These are phyloP conservation scores for Corynascus novoguineensis DNA, from an alignment of 495 filamentous ascomycete genomes.

Conservation along the genomic window DNA sequence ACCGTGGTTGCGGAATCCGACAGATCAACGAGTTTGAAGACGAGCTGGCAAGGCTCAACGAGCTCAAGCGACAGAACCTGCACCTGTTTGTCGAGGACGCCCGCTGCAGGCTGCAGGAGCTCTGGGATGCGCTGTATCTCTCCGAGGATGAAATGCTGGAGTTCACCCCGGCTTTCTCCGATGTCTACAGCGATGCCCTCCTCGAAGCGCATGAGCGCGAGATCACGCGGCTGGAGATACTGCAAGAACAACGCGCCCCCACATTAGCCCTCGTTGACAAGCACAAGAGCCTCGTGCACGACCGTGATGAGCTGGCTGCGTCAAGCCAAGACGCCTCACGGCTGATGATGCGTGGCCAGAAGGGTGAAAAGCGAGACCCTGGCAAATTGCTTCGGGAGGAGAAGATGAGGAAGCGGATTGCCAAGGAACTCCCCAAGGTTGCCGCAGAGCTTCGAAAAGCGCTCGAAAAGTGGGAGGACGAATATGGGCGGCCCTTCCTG, in stretches of 20 bases:
- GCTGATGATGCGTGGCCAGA: conserved; percentile 79
- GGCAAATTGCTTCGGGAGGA: conserved; percentile 93
- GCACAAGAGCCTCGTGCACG: conserved; percentile 76
- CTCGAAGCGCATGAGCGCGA: conserved; percentile 85
- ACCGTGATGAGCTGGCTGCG: conserved; percentile 78
- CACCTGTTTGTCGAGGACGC: conserved; percentile 95
- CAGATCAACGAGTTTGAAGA: conserved; percentile 93
- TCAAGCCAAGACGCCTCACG: conserved; percentile 93
- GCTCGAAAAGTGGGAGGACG: conserved; percentile 87
- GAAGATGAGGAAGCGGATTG: conserved; percentile 94
- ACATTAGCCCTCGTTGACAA: conserved; percentile 75
- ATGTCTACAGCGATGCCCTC: conserved; percentile 83
- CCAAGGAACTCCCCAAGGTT: conserved; percentile 91
- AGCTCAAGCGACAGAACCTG: conserved; percentile 89
- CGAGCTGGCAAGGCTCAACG: conserved; percentile 76
- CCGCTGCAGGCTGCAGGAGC: conserved; percentile 77
- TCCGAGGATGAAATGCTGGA: conserved; percentile 98
- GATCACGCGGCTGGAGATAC: conserved; percentile 69
- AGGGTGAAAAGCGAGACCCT: conserved; percentile 87
- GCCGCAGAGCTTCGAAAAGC: conserved; percentile 72
- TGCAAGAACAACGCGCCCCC: conserved; percentile 84
- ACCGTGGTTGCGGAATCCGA: conserved; percentile 71
- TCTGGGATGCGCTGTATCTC: conserved; percentile 91
- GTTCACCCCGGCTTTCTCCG: conserved; percentile 90
- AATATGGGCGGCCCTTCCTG: conserved; percentile 86